Base-by-base conservation (phyloP, 23 red algal genomes). In the Agarophyton chilense region DNA sequence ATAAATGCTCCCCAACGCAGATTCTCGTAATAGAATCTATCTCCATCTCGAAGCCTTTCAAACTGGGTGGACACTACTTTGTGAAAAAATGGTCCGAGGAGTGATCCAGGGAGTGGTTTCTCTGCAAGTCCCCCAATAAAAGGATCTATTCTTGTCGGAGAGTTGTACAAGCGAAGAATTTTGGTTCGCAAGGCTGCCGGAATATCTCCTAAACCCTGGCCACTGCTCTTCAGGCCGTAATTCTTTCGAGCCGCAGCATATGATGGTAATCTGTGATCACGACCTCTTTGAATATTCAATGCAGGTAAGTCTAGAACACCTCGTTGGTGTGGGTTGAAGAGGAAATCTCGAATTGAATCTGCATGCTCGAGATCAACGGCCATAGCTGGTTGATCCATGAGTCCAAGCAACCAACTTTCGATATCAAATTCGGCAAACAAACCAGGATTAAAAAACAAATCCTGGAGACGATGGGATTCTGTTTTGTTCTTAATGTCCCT, bases 21-120 rank as follows among this genome's bases (percentile, higher is more conserved):
- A 34, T 84, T 92, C 53, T 92, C 89, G 39, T 92, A 92, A 41
- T 92, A 94, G 43, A 94, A 94, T 62, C 91, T 38, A 42, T 94
- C 91, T 10, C 91, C 91, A 77, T 94, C 91, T 28, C 91, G 91
- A 21, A 94, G 63, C 42, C 72, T 77, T 33, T 50, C 34, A 63
- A 94, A 94, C 39, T 94, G 91, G 44, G 86, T 45, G 11, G 77
- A 34, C 56, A 78, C 42, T 25, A 84, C 68, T 42, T 68, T 79
- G 56, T 81, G 82, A 50, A 86, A 87, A 10, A 94, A 51, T 32
- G 91, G 65, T 17, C 91, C 91, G 25, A 92, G 33, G 26, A 84
- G 52, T 24, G 91, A 70, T 11, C 91, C 91, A 34, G 57, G 56
- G 10, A 64, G 32, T 25, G 72, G 44, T 52, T 71, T 86, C 54